phyloP scores from a whole-genome alignment of 2,329 filamentous ascomycete genomes.

The Clonostachys rhizophaga region DNA sequence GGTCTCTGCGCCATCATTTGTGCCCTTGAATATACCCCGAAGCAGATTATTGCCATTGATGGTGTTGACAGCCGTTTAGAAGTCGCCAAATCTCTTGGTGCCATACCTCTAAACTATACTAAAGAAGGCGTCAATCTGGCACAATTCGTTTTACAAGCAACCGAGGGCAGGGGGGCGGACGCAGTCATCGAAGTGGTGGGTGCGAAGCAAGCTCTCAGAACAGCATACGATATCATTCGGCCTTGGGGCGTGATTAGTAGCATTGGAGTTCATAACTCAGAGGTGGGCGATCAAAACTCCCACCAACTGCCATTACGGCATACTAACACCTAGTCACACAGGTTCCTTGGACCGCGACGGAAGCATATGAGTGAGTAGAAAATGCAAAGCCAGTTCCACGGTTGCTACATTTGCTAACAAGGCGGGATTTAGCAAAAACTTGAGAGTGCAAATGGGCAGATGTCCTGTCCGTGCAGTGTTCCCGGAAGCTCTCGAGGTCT shows the following conservation, averaged over 20 bases:
- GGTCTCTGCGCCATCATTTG: slow-evolving; percentile 70
- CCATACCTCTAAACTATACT: slow-evolving; percentile 77
- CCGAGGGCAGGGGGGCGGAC: slow-evolving; percentile 78
- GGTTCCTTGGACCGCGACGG: slow-evolving; percentile 62
- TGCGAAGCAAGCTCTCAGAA: slow-evolving; percentile 61
- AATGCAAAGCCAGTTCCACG: too few species aligned
- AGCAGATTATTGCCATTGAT: slow-evolving; percentile 74
- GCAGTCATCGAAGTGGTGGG: slow-evolving; percentile 78
- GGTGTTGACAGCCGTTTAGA: slow-evolving; percentile 70
- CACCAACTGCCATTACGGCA: too few species aligned
- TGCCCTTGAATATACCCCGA: slow-evolving; percentile 64
- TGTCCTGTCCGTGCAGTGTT: slow-evolving; percentile 65
- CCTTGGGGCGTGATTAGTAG: slow-evolving; percentile 72
- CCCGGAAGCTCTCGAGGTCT: slow-evolving; percentile 52
- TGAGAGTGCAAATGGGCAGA: slow-evolving; percentile 70
- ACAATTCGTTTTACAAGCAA: slow-evolving; percentile 67
- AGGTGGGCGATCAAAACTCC: slow-evolving; percentile 34
- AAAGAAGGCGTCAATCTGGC: slow-evolving; percentile 54
- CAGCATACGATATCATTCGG: slow-evolving; percentile 66
- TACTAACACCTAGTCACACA: slow-evolving; percentile 15
- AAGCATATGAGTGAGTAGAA: slow-evolving; percentile 49
- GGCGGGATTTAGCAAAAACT: slow-evolving; percentile 52
- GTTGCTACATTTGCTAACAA: slow-evolving; percentile 44
- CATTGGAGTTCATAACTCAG: slow-evolving; percentile 71
- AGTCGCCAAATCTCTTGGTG: slow-evolving; percentile 68